These are phyloP conservation scores for Colletotrichum ledebouriae DNA, from an alignment of 2,329 filamentous ascomycete species.

Conservation along the genomic window DNA sequence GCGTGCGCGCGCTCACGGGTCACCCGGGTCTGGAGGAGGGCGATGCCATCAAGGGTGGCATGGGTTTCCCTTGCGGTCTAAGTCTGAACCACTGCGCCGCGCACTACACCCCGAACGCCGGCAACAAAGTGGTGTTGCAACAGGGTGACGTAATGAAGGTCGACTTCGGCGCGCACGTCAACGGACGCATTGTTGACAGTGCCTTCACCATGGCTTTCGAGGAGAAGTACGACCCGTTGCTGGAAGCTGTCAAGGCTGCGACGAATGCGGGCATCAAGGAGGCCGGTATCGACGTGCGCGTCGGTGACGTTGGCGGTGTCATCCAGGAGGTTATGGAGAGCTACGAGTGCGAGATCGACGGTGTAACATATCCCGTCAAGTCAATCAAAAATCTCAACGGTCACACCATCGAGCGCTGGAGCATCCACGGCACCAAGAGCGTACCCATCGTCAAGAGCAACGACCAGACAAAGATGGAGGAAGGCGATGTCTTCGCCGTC, in stretches of 20 bases:
- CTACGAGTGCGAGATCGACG: slow-evolving; percentile 79
- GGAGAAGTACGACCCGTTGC: slow-evolving; percentile 80
- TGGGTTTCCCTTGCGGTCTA: slow-evolving; percentile 89
- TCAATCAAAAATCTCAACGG: slow-evolving; percentile 80
- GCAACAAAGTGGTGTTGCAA: slow-evolving; percentile 82
- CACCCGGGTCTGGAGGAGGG: slow-evolving; percentile 84
- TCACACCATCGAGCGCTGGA: slow-evolving; percentile 81
- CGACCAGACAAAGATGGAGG: slow-evolving; percentile 87
- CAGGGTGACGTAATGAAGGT: slow-evolving; percentile 85
- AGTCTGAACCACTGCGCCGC: slow-evolving; percentile 89
- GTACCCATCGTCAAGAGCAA: slow-evolving; percentile 83
- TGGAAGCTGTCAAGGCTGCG: slow-evolving; percentile 80
- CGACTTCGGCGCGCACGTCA: slow-evolving; percentile 85
- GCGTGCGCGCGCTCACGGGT: slow-evolving; percentile 81
- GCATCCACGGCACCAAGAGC: slow-evolving; percentile 84
- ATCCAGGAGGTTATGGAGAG: slow-evolving; percentile 85
- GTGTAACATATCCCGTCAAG: slow-evolving; percentile 77
- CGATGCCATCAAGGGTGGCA: slow-evolving; percentile 81
- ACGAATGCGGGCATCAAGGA: slow-evolving; percentile 84
- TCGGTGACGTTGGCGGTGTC: slow-evolving; percentile 77
- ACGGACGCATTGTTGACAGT: slow-evolving; percentile 84
- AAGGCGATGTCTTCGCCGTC: slow-evolving; percentile 85
- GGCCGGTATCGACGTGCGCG: slow-evolving; percentile 83
- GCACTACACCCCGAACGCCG: slow-evolving; percentile 89
- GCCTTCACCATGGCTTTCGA: slow-evolving; percentile 86